Conservation (phyloP, 495 filamentous ascomycete species). For the Aspergillus homomorphus region DNA sequence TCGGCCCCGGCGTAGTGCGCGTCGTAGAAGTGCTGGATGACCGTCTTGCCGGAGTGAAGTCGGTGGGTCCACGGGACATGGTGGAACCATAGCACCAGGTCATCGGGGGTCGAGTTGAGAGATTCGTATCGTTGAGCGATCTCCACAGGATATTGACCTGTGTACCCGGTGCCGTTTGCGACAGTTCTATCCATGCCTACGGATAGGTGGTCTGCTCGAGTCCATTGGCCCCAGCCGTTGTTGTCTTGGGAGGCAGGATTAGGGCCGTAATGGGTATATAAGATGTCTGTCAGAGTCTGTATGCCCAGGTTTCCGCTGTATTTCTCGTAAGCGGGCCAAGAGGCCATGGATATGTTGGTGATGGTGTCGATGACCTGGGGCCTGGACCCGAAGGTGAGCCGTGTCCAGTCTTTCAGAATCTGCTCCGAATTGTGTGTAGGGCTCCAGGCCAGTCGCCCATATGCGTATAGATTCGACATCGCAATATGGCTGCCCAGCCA, state of each 20-base stretch:
- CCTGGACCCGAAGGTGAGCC: slow-evolving; percentile 60
- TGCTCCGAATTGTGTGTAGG: slow-evolving; percentile 42
- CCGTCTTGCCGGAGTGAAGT: slow-evolving; percentile 62
- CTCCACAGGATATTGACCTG: slow-evolving; percentile 64
- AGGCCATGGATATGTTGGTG: slow-evolving; percentile 62
- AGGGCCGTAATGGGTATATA: slow-evolving; percentile 64
- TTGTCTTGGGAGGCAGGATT: slow-evolving; percentile 64
- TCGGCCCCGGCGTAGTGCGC: slow-evolving; percentile 62
- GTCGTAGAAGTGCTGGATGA: slow-evolving; percentile 77
- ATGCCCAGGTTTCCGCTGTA: slow-evolving; percentile 70
- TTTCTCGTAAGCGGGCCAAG: slow-evolving; percentile 69
- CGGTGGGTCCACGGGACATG: slow-evolving; percentile 66
- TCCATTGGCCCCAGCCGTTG: slow-evolving; percentile 74
- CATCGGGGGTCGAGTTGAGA: slow-evolving; percentile 62
- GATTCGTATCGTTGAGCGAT: slow-evolving; percentile 56
- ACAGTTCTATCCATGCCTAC: slow-evolving; percentile 75
- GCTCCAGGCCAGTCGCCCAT: slow-evolving; percentile 64
- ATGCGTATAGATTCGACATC: slow-evolving; percentile 73
- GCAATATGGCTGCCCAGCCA: slow-evolving; percentile 68
- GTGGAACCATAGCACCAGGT: slow-evolving; percentile 73
- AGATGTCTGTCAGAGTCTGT: slow-evolving; percentile 67
- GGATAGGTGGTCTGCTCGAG: slow-evolving; percentile 53
- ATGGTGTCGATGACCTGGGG: slow-evolving; percentile 54
- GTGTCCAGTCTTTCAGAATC: slow-evolving; percentile 62
- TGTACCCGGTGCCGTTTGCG: slow-evolving; percentile 59